Evolutionary conservation across 345 rosid genomes (phyloP).

Genomic region (Arabidopsis arenosa): DNA sequence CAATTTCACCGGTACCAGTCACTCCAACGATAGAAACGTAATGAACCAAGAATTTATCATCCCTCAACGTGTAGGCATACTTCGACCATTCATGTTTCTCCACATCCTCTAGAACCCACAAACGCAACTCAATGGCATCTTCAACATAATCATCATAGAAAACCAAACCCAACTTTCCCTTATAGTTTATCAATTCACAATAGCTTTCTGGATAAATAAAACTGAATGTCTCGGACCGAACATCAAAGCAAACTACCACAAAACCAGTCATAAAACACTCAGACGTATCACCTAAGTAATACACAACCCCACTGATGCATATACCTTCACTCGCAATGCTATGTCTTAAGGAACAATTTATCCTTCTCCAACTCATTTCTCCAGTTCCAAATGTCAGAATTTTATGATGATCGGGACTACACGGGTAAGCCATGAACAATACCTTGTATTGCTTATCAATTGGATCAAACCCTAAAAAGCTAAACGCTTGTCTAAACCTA

Average conservation of each 20-base stretch:
- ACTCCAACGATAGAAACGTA: not conserved
- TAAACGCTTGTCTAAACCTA: no score
- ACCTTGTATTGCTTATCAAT: not conserved
- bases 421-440: not conserved
- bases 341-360: not conserved
- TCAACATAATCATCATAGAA: not conserved
- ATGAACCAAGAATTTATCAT: not conserved
- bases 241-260: slow-evolving; percentile 6
- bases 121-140: not conserved
- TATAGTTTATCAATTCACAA: not conserved
- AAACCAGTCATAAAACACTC: not conserved
- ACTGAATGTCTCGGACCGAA: not conserved
- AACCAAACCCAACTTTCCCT: slow-evolving; percentile 21
- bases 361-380: not conserved
- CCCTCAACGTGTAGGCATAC: not conserved
- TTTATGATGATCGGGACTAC: not conserved
- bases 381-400: not conserved
- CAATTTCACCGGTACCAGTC: not conserved
- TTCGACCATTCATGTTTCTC: not conserved
- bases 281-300: not conserved
- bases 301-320: slow-evolving; percentile 9
- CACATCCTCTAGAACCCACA: not conserved
- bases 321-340: not conserved
- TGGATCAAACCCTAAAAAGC: not conserved
- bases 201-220: not conserved